A percentile compares a stretch with the other conserved stretches of the same genome.
phyloP scores from a whole-genome alignment of 257 asterid genomes.

The Nicotiana benthamiana region DNA sequence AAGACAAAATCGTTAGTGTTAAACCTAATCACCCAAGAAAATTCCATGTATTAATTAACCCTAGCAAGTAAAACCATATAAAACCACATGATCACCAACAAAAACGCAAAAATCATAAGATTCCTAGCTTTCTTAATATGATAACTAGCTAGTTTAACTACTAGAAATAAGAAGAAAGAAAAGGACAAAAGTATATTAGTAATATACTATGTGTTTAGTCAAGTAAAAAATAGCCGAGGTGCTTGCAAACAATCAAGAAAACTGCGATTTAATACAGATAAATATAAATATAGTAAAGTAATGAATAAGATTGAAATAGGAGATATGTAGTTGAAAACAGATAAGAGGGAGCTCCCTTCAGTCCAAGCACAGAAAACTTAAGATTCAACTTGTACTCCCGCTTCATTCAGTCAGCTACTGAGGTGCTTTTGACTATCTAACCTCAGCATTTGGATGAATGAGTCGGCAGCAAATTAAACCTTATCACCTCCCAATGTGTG shows the following conservation, averaged over 20 bases:
- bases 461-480: constrained; percentile 94
- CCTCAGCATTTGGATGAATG: constrained; percentile 90
- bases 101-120: not conserved
- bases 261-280: too few relatives aligned
- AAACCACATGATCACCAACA: too few relatives aligned
- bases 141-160: not conserved
- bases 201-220: not conserved
- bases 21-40: not conserved
- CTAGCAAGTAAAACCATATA: not conserved
- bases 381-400: constrained; percentile 72
- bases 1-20: not conserved
- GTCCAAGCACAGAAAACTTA: constrained; percentile 86
- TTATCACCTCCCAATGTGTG: constrained; percentile 51
- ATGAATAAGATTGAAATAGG: too few relatives aligned
- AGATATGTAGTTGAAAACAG: not conserved
- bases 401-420: constrained; percentile 73
- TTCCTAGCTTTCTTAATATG: not conserved
- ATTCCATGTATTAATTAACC: not conserved
- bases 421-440: constrained; percentile 10
- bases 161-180: not conserved
- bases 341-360: constrained; percentile 99
- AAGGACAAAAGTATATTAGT: not conserved
- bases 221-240: not conserved
- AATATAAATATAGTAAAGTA: too few relatives aligned
- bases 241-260: too few relatives aligned